These are phyloP conservation scores for Pluteus cervinus DNA, from an alignment of 768 basidiomycete species.

Conservation along the genomic window DNA sequence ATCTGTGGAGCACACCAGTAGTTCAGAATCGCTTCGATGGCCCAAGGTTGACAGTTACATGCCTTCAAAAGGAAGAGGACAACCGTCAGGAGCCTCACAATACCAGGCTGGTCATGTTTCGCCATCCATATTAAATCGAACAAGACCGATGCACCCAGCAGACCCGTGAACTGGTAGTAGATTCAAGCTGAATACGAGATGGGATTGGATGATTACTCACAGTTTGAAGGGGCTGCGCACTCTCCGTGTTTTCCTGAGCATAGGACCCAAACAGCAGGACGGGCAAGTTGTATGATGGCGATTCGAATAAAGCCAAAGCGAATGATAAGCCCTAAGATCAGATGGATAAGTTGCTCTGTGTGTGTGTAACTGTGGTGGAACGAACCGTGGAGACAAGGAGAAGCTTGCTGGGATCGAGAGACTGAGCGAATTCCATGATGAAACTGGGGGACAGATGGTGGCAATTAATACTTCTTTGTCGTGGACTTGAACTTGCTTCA, in stretches of 20 bases:
- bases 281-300: constrained; percentile 76
- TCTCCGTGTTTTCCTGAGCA: constrained; percentile 64
- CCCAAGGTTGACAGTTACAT: constrained; percentile 1
- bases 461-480: no score
- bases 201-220: constrained; percentile 30
- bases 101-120: constrained; percentile 45
- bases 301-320: constrained; percentile 42
- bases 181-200: constrained; percentile 2
- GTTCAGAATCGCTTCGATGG: background rate
- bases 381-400: constrained; percentile 58
- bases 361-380: no score
- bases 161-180: constrained; percentile 49
- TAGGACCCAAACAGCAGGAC: constrained; percentile 75
- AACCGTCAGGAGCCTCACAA: constrained; percentile 50
- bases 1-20: constrained; percentile 29
- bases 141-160: constrained; percentile 54
- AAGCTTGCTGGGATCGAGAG: constrained; percentile 68
- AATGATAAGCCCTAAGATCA: constrained; percentile 54
- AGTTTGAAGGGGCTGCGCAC: constrained; percentile 54
- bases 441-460: no score
- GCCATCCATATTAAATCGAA: constrained; percentile 72
- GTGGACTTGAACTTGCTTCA: no score
- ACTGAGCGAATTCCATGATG: constrained; percentile 60
- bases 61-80: constrained; percentile 58
- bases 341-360: background rate